phyloP scores from a whole-genome alignment of 2,329 filamentous ascomycete species.

The Penicillium sp. region DNA sequence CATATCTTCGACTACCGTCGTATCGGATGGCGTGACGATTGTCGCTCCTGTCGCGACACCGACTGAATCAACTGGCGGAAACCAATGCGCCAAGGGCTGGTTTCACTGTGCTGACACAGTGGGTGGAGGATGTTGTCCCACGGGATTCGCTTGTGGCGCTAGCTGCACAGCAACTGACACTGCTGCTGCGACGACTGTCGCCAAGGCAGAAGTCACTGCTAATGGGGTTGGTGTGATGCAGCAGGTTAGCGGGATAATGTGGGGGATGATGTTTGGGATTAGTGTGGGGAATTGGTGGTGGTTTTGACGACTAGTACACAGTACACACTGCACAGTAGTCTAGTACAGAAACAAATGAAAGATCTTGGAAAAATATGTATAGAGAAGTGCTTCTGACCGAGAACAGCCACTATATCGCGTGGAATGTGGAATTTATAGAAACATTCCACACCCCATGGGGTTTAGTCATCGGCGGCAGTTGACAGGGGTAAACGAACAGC shows the following conservation, averaged over 20 bases:
- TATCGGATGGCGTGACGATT: constrained; percentile 64
- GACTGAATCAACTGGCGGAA: constrained; percentile 32
- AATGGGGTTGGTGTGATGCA: background rate
- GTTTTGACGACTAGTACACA: too few relatives aligned
- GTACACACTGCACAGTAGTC: too few relatives aligned
- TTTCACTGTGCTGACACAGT: constrained; percentile 62
- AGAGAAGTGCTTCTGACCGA: background rate
- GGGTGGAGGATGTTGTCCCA: constrained; percentile 79
- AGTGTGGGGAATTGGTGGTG: constrained; percentile 6
- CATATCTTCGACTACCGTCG: constrained; percentile 63
- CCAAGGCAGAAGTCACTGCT: constrained; percentile 33
- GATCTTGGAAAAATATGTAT: too few relatives aligned
- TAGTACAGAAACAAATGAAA: background rate
- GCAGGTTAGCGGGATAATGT: background rate
- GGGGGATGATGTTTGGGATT: constrained; percentile 4
- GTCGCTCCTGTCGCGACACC: constrained; percentile 56
- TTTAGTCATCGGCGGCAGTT: constrained; percentile 7
- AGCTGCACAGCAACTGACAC: constrained; percentile 62
- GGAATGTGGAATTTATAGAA: constrained; percentile 2
- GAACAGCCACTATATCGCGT: background rate
- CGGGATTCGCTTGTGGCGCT: constrained; percentile 68
- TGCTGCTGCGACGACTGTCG: constrained; percentile 52
- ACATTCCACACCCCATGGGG: constrained; percentile 10
- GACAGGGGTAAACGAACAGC: constrained; percentile 1
- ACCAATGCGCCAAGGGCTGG: constrained; percentile 73